phyloP scores from a whole-genome alignment of 75 land plant species.

The Pseudotsuga menziesii region DNA sequence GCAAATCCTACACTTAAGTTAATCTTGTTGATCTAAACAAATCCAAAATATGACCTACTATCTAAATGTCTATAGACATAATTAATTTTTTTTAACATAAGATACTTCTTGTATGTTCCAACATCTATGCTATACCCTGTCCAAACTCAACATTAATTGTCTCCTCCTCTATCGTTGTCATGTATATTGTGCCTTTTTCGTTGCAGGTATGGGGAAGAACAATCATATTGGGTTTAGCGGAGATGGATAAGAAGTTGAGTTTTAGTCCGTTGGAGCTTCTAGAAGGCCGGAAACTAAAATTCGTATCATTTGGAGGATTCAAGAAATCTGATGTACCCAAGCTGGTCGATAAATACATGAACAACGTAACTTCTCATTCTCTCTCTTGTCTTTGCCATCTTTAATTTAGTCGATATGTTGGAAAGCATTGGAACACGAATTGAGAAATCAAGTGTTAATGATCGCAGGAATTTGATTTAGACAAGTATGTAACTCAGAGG shows the following conservation, averaged over 20 bases:
- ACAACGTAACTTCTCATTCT: background rate
- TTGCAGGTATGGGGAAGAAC: constrained; percentile 8
- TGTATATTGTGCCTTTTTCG: background rate
- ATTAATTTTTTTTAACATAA: too few species aligned
- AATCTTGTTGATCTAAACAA: too few species aligned
- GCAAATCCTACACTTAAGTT: too few species aligned
- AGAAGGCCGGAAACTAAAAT: constrained; percentile 7
- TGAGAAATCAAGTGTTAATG: background rate
- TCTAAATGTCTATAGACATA: too few species aligned
- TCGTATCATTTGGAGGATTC: constrained; percentile 1
- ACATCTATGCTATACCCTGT: too few species aligned
- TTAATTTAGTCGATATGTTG: background rate
- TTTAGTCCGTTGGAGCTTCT: constrained; percentile 6
- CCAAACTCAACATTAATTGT: too few species aligned
- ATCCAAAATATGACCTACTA: too few species aligned
- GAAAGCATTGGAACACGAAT: background rate
- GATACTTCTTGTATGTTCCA: too few species aligned
- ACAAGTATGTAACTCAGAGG: constrained; percentile 2
- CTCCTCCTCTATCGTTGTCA: background rate
- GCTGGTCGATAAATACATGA: constrained; percentile 6
- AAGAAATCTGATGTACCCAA: constrained; percentile 1
- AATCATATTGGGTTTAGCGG: background rate
- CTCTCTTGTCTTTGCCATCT: background rate
- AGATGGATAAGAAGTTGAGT: constrained; percentile 4
- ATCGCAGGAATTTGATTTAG: background rate